Conservation (phyloP, 1,139 yeast genomes). For the Suhomyces bokatorum region DNA sequence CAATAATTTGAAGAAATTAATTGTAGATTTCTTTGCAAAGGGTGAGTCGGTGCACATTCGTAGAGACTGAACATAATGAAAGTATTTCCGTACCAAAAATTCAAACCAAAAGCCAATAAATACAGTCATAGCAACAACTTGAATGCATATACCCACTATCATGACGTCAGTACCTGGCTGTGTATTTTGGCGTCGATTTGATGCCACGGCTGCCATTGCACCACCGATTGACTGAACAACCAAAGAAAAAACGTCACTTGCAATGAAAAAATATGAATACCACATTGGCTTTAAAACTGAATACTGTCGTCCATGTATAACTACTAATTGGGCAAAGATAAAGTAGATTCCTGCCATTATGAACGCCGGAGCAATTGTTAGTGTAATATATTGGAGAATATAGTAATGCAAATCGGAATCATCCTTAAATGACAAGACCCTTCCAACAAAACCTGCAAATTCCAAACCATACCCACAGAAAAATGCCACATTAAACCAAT, state of each 20-base stretch:
- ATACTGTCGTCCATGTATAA: constrained; percentile 63
- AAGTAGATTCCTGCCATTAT: constrained; percentile 76
- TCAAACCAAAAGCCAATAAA: constrained; percentile 59
- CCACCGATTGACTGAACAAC: constrained; percentile 81
- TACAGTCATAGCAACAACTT: constrained; percentile 69
- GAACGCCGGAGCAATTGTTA: constrained; percentile 86
- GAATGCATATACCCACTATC: constrained; percentile 81
- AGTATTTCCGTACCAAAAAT: constrained; percentile 49
- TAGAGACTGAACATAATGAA: constrained; percentile 26
- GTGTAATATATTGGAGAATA: constrained; percentile 59
- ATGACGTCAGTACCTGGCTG: constrained; percentile 68
- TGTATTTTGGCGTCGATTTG: constrained; percentile 21
- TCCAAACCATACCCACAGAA: constrained; percentile 63
- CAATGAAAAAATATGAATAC: constrained; percentile 69
- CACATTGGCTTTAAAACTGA: constrained; percentile 71
- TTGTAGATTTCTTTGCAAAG: constrained; percentile 26
- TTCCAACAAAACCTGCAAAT: constrained; percentile 55
- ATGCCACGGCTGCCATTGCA: constrained; percentile 66
- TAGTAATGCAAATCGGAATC: not conserved
- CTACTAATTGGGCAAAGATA: constrained; percentile 69
- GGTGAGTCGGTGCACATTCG: constrained; percentile 19
- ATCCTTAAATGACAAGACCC: not conserved
- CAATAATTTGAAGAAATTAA: constrained; percentile 33
- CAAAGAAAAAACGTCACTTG: constrained; percentile 67
- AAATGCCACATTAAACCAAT: constrained; percentile 73